Evolutionary conservation across 2,329 filamentous ascomycete species (phyloP), one percentile per base, ranked within the genome.

Genomic region (Xylariaceae sp.): DNA sequence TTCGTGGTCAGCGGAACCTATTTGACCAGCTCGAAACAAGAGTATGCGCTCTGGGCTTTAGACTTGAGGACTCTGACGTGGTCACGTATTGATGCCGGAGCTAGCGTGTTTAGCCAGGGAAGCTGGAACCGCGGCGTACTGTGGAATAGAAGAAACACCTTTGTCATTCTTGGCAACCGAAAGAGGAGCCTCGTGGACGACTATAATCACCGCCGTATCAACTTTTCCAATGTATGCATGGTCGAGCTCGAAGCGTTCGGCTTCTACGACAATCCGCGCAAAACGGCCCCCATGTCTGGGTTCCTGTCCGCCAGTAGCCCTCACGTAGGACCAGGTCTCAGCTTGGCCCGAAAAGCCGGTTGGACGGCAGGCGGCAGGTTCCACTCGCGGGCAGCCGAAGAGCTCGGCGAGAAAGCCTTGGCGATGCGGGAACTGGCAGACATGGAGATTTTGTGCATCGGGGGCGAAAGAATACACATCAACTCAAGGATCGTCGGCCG

Each of bases 1-100:
- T 97, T 99, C 62, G 90, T 99, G 39, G 92, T 99, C 18, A 96
- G 91, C 65, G 94, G 94, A 27, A 99, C 94, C 0, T 97, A 97
- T 66, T 78, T 99, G 50, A 99, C 94, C 0, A 96, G 92, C 1
- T 96, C 92, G 1, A 97, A 96, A 70, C 92, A 97, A 66, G 94
- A 99, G 67, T 99, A 97, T 69, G 92, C 94, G 0, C 76, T 99
- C 1, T 99, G 94, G 94, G 92, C 94, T 2, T 73, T 99, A 42
- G 91, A 99, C 64, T 71, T 99, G 48, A 83, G 86, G 51, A 94
- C 86, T 1, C 72, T 99, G 47, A 94, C 87, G 0, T 99, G 94
- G 94, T 91, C 87, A 48, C 87, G 92, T 9, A 97, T 99, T 57
- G 94, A 99, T 69, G 94, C 91, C 0, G 92, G 91, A 19, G 91